Conservation (phyloP, 164 flowering plant species). For the Chloranthus sessilifolius region DNA sequence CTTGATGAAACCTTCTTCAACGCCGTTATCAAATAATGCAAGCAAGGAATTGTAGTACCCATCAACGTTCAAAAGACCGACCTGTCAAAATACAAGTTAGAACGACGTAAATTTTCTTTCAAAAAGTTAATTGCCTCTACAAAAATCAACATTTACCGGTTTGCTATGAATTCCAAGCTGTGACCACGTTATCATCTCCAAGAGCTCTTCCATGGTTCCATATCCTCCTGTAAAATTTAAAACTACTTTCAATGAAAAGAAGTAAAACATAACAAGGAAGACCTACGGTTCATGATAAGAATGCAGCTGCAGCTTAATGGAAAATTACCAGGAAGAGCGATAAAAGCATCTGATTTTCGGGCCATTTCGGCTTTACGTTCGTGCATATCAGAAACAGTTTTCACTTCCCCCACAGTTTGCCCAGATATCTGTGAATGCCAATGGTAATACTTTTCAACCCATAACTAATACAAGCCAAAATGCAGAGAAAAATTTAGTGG, state of each 20-base stretch:
- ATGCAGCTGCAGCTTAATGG: too few species aligned
- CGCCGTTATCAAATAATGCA: constrained; percentile 78
- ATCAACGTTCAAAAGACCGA: constrained; percentile 85
- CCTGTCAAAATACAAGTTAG: constrained; percentile 30
- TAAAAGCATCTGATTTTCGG: constrained; percentile 75
- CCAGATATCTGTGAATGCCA: constrained; percentile 69
- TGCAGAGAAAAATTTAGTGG: background rate
- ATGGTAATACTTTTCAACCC: constrained; percentile 1
- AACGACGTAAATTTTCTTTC: background rate
- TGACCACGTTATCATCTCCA: constrained; percentile 95
- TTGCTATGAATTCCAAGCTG: constrained; percentile 92
- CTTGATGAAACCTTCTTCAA: constrained; percentile 83
- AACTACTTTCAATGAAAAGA: too few species aligned
- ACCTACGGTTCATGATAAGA: too few species aligned
- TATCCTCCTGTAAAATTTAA: constrained; percentile 60
- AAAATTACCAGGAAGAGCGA: constrained; percentile 85
- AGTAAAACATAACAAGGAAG: too few species aligned
- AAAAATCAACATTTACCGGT: constrained; percentile 41
- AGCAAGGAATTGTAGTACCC: constrained; percentile 81
- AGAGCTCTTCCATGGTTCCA: constrained; percentile 90
- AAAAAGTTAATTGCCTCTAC: background rate
- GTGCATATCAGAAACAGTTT: constrained; percentile 76
- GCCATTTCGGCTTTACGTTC: constrained; percentile 93
- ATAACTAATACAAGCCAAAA: background rate
- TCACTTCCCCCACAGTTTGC: constrained; percentile 75